Evolutionary conservation across 306 rosid species (phyloP), one percentile per base, ranked within the genome.

Genomic region (Pachyrhizus erosus): DNA sequence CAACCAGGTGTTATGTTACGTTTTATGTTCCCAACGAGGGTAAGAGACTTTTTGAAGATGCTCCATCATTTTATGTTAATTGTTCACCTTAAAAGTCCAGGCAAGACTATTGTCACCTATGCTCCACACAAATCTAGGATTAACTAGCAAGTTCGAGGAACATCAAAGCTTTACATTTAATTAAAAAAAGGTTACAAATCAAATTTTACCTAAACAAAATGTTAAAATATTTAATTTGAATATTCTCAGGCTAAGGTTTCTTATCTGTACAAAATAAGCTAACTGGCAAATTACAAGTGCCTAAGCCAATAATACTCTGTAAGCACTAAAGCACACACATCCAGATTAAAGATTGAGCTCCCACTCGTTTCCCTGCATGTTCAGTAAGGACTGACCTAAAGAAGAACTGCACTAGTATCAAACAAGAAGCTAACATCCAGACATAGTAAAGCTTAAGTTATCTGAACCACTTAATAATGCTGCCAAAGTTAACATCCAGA

Each of bases 221-320:
- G 49, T 20, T 52, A 40, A 64, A 33, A 42, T 66, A 78, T 51
- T 57, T 67, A 33, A 69, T 33, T 24, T 80, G 70, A 60, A 62
- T 75, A 69, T 42, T 71, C 66, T 34, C 79, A 64, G 72, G 76
- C 87, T 74, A 79, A 75, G 67, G 13, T 78, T 78, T 74, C 79
- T 67, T 39, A 14, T 82, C 78, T 82, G 66, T 78, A 82, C 89
- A 86, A 39, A 78, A 73, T 48, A 71, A 57, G 68, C 83, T 71
- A 55, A 71, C 29, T 61, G 70, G 73, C 21, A 55, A 9, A 64
- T 33, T 17, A 27, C 2, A 29, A 80, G 78, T 80, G 71, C 80
- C 73, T 37, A 51, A 72, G 73, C 86, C 77, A 72, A 85, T 45
- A 85, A 76, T 70, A 62, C 66, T 51, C 51, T 2, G 12, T 77